Percentiles rank a stretch among this genome's conserved stretches.
Conservation (phyloP, 768 basidiomycete genomes). For the Lactarius quietus region DNA sequence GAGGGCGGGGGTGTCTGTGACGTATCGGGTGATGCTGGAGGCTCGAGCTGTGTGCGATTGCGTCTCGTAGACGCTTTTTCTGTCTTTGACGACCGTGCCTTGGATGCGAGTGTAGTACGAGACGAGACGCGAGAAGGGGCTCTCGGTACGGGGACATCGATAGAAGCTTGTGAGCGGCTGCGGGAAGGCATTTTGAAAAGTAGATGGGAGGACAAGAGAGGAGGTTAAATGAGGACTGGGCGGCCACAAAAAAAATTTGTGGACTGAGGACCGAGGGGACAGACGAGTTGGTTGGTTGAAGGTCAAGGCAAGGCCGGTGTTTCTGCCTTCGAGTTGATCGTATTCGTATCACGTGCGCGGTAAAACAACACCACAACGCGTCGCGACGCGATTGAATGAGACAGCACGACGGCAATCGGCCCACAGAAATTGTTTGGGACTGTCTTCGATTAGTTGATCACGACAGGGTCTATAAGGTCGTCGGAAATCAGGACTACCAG, state of each 20-base stretch:
- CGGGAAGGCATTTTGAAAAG: conserved; percentile 18
- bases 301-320: neutral
- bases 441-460: neutral
- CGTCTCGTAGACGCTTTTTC: conserved; percentile 8
- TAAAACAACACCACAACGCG: conserved; percentile 13
- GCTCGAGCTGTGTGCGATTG: conserved; percentile 7
- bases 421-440: neutral
- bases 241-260: neutral
- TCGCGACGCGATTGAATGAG: conserved; percentile 14
- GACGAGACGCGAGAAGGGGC: conserved; percentile 21
- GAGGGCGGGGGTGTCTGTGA: conserved; percentile 22
- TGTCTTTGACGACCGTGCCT: neutral
- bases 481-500: neutral
- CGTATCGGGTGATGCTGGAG: conserved; percentile 17
- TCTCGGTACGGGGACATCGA: conserved; percentile 11
- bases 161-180: conserved; percentile 21
- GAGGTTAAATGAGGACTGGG: neutral
- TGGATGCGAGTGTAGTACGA: conserved; percentile 12
- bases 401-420: neutral
- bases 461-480: neutral
- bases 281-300: neutral
- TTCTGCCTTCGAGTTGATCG: neutral
- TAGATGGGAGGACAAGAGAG: neutral
- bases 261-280: neutral
- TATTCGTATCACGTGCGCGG: conserved; percentile 6